phyloP scores from a whole-genome alignment of 2,329 filamentous ascomycete genomes.

The Apiospora marii region DNA sequence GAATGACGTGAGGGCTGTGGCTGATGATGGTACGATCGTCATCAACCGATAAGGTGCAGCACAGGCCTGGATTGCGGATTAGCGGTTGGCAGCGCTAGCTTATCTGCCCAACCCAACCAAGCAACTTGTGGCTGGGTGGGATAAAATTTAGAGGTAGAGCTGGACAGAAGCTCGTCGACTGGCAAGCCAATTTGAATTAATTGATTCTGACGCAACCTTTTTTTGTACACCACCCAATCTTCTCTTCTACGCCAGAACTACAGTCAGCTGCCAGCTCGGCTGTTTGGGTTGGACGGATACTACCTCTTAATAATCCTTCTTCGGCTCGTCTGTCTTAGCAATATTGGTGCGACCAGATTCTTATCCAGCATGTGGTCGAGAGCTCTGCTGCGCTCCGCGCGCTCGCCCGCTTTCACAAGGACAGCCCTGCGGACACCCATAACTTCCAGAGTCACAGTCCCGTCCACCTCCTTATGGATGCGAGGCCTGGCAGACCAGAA shows the following conservation, averaged over 20 bases:
- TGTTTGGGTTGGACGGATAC: not conserved
- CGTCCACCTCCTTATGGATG: constrained; percentile 48
- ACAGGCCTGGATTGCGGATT: not conserved
- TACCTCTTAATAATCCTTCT: not conserved
- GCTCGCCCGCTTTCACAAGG: constrained; percentile 41
- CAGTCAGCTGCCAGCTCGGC: constrained; percentile 8
- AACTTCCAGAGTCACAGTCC: constrained; percentile 42
- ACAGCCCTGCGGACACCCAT: constrained; percentile 35
- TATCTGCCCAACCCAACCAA: not conserved
- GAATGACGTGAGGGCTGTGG: constrained; percentile 17
- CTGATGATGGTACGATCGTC: constrained; percentile 18
- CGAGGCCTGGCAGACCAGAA: constrained; percentile 52
- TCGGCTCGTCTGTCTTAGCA: not conserved
- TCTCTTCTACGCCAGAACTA: constrained; percentile 1
- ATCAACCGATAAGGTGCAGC: constrained; percentile 8
- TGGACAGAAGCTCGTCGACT: not conserved
- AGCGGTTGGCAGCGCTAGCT: not conserved
- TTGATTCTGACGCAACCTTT: constrained; percentile 14
- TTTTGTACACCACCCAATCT: constrained; percentile 20
- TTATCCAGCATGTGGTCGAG: constrained; percentile 48
- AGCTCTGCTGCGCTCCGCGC: constrained; percentile 48
- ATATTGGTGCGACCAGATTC: constrained; percentile 11
- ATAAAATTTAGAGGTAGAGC: constrained; percentile 30
- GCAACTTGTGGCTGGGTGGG: constrained; percentile 28
- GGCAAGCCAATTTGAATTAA: not conserved